Evolutionary conservation across 257 asterid genomes (phyloP), one percentile per base, ranked within the genome.

Genomic region (Capsicum pubescens): DNA sequence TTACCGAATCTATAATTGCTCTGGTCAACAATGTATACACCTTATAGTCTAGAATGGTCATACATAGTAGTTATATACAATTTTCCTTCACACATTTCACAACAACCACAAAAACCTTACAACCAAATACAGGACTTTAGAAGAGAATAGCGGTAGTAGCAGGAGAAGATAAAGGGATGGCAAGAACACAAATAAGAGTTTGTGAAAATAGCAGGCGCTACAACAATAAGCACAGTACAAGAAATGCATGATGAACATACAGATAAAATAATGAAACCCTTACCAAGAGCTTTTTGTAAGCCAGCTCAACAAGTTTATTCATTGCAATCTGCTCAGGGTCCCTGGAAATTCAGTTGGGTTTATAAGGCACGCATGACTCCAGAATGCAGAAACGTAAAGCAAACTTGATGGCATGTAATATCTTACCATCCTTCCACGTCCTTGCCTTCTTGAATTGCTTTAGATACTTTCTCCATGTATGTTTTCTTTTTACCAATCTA

Each of bases 291-390:
- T 94, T 95, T 91, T 89, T 92, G 93, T 88, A 93, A 74, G 97
- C 93, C 87, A 91, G 85, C 93, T 95, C 98, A 60, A 92, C 89
- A 82, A 93, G 96, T 84, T 87, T 90, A 89, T 92, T 91, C 93
- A 95, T 89, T 46, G 98, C 98, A 87, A 90, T 89, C 91, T 90
- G 93, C 89, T 95, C 98, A 64, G 91, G 95, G 89, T 93, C 93
- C 97, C 98, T 95, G 91, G 81, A 87, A 78, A 87, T 84, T 52
- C 72, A 88, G 56, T 59, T 74, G 86, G 21, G 3, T 12, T 44
- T 82, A n/a, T 52, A 70, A 35, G 39, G 68, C 21, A 66, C 60
- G 48, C 79, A 71, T 76, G 50, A 76, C 69, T 32, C 63, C 52
- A 48, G 39, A 63, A 44, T 79, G 85, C 82, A 76, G 71, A 63